Evolutionary conservation across 306 rosid genomes (phyloP).

Genomic region (Rosa rugosa): DNA sequence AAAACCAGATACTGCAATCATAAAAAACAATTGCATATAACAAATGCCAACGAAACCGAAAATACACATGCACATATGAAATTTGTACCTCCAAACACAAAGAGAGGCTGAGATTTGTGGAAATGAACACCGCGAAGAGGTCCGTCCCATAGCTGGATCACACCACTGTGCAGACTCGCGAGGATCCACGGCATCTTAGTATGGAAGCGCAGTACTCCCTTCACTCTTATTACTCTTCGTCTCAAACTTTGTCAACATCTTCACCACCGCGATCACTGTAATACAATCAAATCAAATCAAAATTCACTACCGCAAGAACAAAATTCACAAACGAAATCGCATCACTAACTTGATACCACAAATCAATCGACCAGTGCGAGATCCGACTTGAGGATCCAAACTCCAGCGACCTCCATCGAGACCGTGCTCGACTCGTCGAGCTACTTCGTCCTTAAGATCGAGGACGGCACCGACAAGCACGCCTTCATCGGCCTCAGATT

Average conservation of each 20-base stretch:
- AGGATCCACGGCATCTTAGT: constrained; percentile 95
- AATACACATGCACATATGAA: not conserved
- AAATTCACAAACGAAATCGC: not conserved
- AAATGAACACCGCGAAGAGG: constrained; percentile 98
- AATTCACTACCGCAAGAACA: constrained; percentile 9
- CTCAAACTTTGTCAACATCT: constrained; percentile 96
- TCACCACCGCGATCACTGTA: constrained; percentile 32
- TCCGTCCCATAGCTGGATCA: constrained; percentile 99
- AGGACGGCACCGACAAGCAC: no score
- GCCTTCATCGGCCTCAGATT: no score
- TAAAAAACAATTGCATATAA: not conserved
- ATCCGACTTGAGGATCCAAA: no score
- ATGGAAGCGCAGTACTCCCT: constrained; percentile 96
- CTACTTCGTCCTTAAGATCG: no score
- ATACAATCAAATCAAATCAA: constrained; percentile 26
- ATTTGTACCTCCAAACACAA: constrained; percentile 85
- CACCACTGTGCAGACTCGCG: constrained; percentile 98
- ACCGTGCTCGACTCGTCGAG: no score
- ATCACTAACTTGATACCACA: no score
- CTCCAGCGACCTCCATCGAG: no score
- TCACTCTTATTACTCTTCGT: constrained; percentile 94
- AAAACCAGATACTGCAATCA: not conserved
- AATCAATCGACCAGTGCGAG: no score
- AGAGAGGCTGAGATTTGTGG: constrained; percentile 91
- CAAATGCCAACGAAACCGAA: not conserved